Evolutionary conservation across 2,329 filamentous ascomycete species (phyloP).

Genomic region (Alternaria infectoria): DNA sequence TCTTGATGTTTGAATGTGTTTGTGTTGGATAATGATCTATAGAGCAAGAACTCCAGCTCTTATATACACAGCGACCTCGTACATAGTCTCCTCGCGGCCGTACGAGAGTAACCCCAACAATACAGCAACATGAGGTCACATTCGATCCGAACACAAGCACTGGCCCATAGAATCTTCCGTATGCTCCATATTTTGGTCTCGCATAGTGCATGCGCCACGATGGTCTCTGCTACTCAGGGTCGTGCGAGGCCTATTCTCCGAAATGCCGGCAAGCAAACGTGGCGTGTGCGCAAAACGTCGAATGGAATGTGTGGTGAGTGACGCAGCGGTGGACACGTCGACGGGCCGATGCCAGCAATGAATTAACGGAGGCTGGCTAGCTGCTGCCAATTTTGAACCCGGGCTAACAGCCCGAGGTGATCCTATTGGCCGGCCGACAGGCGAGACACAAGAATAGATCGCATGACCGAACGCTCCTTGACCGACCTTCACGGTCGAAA

Average conservation of each 20-base stretch:
- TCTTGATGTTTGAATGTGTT: conserved; percentile 4
- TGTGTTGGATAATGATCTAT: conserved; percentile 5
- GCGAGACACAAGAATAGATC: conserved; percentile 4
- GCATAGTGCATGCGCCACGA: conserved; percentile 1
- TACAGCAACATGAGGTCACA: conserved; percentile 29
- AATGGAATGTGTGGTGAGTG: conserved; percentile 4
- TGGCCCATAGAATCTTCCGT: conserved; percentile 5
- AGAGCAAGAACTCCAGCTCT: not conserved
- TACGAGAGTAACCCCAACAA: not conserved
- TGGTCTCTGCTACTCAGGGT: not conserved
- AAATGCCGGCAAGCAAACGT: not conserved
- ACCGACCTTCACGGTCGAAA: not conserved
- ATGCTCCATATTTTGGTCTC: conserved; percentile 14
- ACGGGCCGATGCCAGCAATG: not conserved
- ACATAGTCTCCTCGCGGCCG: not conserved
- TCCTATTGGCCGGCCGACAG: not conserved
- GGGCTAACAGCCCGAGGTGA: not conserved
- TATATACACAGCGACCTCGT: conserved; percentile 21
- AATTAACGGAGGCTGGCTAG: not conserved
- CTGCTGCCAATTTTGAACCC: not conserved
- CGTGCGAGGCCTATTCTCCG: not conserved
- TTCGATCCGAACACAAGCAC: conserved; percentile 18
- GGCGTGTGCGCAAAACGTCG: conserved; percentile 2
- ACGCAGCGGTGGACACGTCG: not conserved
- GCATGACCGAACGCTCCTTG: not conserved